Percentiles rank a stretch among this genome's conserved stretches.
Evolutionary conservation across 2,329 filamentous ascomycete species (phyloP).

Genomic region (Myriosclerotinia curreyana): DNA sequence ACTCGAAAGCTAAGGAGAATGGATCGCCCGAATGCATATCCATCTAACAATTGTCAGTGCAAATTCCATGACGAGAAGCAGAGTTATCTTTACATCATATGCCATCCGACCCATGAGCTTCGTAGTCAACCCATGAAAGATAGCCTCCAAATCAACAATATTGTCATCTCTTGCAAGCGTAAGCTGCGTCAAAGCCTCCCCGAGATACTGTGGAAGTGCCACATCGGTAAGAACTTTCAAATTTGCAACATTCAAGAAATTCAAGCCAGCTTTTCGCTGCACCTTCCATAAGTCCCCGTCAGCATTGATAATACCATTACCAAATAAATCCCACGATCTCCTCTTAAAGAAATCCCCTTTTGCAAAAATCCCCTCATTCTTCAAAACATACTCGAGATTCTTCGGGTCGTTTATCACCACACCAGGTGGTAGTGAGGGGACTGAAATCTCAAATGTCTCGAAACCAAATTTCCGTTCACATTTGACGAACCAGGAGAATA

Average conservation of each 20-base stretch:
- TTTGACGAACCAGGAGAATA: constrained; percentile 61
- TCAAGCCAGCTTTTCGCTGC: constrained; percentile 59
- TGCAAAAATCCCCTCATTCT: constrained; percentile 56
- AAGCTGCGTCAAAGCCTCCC: constrained; percentile 44
- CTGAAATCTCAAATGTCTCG: constrained; percentile 60
- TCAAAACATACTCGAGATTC: constrained; percentile 62
- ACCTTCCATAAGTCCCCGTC: constrained; percentile 62
- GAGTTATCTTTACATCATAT: constrained; percentile 48
- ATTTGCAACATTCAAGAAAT: constrained; percentile 58
- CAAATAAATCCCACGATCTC: constrained; percentile 61
- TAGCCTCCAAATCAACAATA: constrained; percentile 54
- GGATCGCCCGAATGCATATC: constrained; percentile 61
- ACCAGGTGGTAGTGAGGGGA: constrained; percentile 60
- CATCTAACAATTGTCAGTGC: constrained; percentile 45
- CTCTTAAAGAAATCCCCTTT: constrained; percentile 62
- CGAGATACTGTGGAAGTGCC: constrained; percentile 54
- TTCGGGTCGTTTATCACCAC: constrained; percentile 61
- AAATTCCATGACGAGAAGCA: not conserved
- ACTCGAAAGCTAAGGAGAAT: constrained; percentile 60
- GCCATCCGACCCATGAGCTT: constrained; percentile 66
- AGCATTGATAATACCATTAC: constrained; percentile 63
- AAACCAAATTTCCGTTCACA: constrained; percentile 55
- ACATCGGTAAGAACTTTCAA: constrained; percentile 55
- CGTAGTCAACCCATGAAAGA: constrained; percentile 63
- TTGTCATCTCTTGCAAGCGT: constrained; percentile 31